Evolutionary conservation across 371 early-diverging fungal genomes (phyloP).

Genomic region (Circinella umbellata): DNA sequence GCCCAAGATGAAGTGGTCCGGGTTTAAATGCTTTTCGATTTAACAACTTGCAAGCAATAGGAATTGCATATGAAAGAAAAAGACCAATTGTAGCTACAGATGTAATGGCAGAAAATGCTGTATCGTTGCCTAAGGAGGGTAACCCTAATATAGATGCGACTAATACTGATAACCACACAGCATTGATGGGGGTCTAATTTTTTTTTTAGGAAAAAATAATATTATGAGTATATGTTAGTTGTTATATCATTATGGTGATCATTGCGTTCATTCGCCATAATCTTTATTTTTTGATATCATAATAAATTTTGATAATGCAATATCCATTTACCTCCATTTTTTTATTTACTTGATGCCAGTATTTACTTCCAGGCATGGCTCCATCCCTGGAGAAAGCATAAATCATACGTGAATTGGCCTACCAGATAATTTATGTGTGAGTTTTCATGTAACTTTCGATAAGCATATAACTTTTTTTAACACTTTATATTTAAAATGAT

Average conservation of each 20-base stretch:
- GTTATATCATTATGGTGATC: no score
- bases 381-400: conserved; percentile 79
- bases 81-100: conserved; percentile 68
- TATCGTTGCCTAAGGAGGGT: conserved; percentile 38
- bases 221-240: neutral
- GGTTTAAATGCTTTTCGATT: conserved; percentile 25
- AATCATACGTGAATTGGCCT: conserved; percentile 69
- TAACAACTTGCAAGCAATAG: conserved; percentile 22
- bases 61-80: conserved; percentile 63
- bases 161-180: conserved; percentile 52
- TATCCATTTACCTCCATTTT: conserved; percentile 43
- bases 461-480: no score
- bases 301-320: neutral
- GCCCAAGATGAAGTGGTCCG: conserved; percentile 57
- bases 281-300: no score
- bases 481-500: no score
- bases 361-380: conserved; percentile 64
- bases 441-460: no score
- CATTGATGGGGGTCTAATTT: conserved; percentile 44
- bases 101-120: conserved; percentile 61
- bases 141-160: conserved; percentile 54
- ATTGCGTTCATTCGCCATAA: no score
- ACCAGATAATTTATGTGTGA: neutral
- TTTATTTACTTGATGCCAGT: conserved; percentile 35
- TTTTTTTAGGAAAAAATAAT: neutral